Evolutionary conservation across 352 stramenopile species (phyloP), one percentile per base, ranked within the genome.

Genomic region (Discostella stelligera): DNA sequence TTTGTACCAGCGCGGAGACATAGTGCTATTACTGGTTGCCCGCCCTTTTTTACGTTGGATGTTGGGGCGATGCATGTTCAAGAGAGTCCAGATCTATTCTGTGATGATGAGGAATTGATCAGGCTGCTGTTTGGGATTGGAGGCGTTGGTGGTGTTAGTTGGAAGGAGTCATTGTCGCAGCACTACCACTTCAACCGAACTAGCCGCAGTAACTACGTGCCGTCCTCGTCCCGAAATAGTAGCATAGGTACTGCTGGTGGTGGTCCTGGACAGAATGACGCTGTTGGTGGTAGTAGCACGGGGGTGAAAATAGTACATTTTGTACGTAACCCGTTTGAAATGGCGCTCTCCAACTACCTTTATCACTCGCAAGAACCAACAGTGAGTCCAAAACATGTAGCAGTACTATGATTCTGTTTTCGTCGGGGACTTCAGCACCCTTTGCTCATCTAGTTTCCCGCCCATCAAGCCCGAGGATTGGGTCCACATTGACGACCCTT

Each of bases 231-330:
- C 6, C 37, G 13, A 44, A 10, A 44, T 10, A 44, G 3, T 41
- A 41, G 7, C 0, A 16, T 16, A 18, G 25, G 25, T 10, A 32
- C 5, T 10, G 20, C 39, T 6, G 4, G 39, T 21, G 66, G 21
- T 20, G 27, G 58, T 32, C 18, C 21, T 27, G 39, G 50, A 58
- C 10, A 32, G 21, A 52, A 62, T 41, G 44, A 30, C 13, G 44
- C 41, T 56, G 18, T 16, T 14, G 10, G 21, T 23, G 16, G 21
- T 13, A 67, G 16, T 27, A 61, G 11, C 2, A 48, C 37, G 10
- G 62, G 54, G 21, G 62, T 74, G n/a, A 85, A 85, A 58, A 76
- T 85, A 48, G 60, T 85, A 6, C 78, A 85, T 61, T 75, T 85
- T 30, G 54, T 85, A 21, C 52, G 78, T 14, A 80, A 80, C 55